Evolutionary conservation across 192 early-diverging fungal species (phyloP).

Genomic region (Lobulomyces angularis): DNA sequence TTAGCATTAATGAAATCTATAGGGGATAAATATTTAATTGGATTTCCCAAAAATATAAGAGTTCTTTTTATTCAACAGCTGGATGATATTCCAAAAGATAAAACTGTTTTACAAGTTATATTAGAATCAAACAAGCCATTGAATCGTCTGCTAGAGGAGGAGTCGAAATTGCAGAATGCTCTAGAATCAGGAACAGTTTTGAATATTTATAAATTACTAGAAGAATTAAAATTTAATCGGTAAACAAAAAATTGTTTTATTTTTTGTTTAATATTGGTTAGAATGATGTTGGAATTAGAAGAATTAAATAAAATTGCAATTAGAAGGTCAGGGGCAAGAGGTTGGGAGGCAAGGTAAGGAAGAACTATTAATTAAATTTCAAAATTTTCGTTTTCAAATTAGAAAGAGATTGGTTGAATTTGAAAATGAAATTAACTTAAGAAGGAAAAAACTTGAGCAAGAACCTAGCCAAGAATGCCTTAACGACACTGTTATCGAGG

Average conservation of each 20-base stretch:
- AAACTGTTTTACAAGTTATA: slow-evolving; percentile 18
- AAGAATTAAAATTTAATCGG: background rate
- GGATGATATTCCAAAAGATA: slow-evolving; percentile 36
- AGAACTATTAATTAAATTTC: too few relatives aligned
- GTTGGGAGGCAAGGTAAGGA: slow-evolving; percentile 36
- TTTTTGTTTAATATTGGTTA: background rate
- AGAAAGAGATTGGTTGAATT: too few relatives aligned
- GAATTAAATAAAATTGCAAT: slow-evolving; percentile 11
- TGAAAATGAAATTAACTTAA: too few relatives aligned
- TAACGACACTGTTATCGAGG: too few relatives aligned
- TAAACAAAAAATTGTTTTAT: background rate
- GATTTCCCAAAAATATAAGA: slow-evolving; percentile 68
- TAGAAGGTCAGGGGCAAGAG: slow-evolving; percentile 18
- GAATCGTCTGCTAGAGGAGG: slow-evolving; percentile 20
- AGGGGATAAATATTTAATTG: slow-evolving; percentile 52
- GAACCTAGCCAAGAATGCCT: too few relatives aligned
- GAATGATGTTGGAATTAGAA: background rate
- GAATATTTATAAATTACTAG: too few relatives aligned
- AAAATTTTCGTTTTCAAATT: too few relatives aligned
- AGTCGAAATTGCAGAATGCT: slow-evolving; percentile 8
- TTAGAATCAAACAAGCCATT: slow-evolving; percentile 19
- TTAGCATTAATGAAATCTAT: slow-evolving; percentile 46
- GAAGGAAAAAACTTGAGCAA: too few relatives aligned
- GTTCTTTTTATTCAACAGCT: slow-evolving; percentile 76
- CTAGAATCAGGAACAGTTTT: slow-evolving; percentile 13